Base-by-base conservation (phyloP, 1,284 basidiomycete genomes). In the Entoloma clypeatum region DNA sequence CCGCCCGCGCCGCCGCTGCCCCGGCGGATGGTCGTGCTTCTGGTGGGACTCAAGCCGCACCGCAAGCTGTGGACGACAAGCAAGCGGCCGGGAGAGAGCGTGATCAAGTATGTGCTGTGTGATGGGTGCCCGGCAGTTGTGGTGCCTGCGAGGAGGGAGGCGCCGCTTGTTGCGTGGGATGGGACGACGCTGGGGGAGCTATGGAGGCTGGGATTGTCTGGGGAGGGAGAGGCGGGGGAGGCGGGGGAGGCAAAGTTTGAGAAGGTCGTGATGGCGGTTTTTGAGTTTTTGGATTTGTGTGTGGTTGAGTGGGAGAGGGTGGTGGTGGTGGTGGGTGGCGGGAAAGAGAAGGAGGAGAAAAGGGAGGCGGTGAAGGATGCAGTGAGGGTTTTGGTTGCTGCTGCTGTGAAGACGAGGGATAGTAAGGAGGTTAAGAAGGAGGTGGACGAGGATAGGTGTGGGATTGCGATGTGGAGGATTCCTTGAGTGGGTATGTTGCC, bases 381-480 rank as follows among this genome's bases (percentile, higher is more conserved):
- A 7, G 37, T 81, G 9, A 59, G 61, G 13, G 47, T 80, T 41
- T 61, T 81, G 18, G 66, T 81, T 19, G 72, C 75, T 8, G 72
- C 70, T 21, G 75, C 77, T 7, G 62, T 81, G 19, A 62, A 72
- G 47, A 80, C 72, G 48, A 68, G 65, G 32, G 60, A 65, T 36
- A 78, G 75, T 56, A 74, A 74, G 52, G 68, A 74, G 47, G 79
- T 73, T 7, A 72, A 65, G 61, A 68, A 77, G 43, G 74, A 77
- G 47, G 55, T 81, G 2, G 77, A 81, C 48, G 62, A 70, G 41
- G 75, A 76, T 38, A 61, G 78, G 27, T 68, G 71, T 43, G 77
- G 75, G 0, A 74, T 79, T 45, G 77, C 73, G 3, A 77, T 82
- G 69, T 80, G 78, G 74, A 61, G 78, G 32, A 79, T 83, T 39